Base-by-base conservation (phyloP, 768 basidiomycete species). In the Leccinum uliginosum region DNA sequence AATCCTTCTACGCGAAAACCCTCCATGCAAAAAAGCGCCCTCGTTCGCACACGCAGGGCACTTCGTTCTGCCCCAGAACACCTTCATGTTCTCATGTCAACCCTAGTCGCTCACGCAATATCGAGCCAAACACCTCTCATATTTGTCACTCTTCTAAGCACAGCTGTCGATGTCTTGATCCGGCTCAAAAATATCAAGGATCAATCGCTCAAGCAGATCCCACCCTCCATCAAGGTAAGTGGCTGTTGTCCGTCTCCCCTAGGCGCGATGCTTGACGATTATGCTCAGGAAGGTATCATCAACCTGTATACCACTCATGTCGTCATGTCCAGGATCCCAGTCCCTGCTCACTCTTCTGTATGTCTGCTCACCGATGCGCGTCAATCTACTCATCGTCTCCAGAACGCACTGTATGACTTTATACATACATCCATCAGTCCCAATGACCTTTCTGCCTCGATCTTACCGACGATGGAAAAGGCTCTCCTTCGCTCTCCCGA, bases 401-500 rank as follows among this genome's bases (percentile, higher is more conserved):
- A 85, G 83, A 67, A 65, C n/a, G 77, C 83, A 43, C 74, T 87
- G 19, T 67, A 78, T 58, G 86, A 85, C 59, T 88, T 92, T 68
- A 79, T 91, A 56, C 65, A 71, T 3, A 77, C 72, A 0, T 81
- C 77, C 50, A 67, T 91, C 4, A 73, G 74, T 1, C 66, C 75
- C 0, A 76, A 80, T 0, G 83, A 87, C 35, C 72, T 93, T 27
- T 68, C 70, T 2, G 69, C 74, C 5, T 71, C 73, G 0, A 74
- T 95, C 45, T 71, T 94, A 0, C 91, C 92, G 0, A 77, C 78
- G 0, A 82, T 91, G 35, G 93, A 95, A 66, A 93, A 92, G 62
- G 83, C 89, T 2, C 67, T 96, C 8, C 72, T 92, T 10, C 83
- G 91, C 26, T 88, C 89, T 2, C 93, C 95, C 0, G 94, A 96